Evolutionary conservation across 2,329 filamentous ascomycete species (phyloP).

Genomic region (Colletotrichum kahawae): DNA sequence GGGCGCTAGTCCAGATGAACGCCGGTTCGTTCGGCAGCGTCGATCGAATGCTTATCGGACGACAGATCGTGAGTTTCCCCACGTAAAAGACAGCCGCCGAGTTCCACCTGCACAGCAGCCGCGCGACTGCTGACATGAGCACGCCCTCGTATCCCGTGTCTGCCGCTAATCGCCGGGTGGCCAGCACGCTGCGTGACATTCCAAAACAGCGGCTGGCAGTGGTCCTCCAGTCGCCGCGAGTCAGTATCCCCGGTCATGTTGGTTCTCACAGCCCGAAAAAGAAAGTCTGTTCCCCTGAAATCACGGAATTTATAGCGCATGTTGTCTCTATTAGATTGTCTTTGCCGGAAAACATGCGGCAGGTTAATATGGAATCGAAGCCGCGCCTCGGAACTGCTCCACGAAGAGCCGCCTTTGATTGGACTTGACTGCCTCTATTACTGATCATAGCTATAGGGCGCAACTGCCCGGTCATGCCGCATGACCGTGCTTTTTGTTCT

Average conservation of each 20-base stretch:
- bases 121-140: background rate
- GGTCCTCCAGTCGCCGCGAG: background rate
- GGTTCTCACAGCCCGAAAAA: background rate
- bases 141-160: background rate
- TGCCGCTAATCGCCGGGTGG: background rate
- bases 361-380: background rate
- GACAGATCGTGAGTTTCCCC: background rate
- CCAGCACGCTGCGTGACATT: background rate
- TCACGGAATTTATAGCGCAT: background rate
- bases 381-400: background rate
- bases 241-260: background rate
- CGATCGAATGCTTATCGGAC: background rate
- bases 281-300: background rate
- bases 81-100: background rate
- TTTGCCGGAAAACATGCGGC: background rate
- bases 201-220: background rate
- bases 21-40: background rate
- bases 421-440: background rate
- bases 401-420: background rate
- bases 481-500: background rate
- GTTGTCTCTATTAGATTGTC: background rate
- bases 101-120: background rate
- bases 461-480: background rate
- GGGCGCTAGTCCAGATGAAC: background rate
- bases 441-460: background rate